A percentile compares a stretch with the other conserved stretches of the same genome.
Conservation (phyloP, 148 eudicot species). For the Euryodendron excelsum region DNA sequence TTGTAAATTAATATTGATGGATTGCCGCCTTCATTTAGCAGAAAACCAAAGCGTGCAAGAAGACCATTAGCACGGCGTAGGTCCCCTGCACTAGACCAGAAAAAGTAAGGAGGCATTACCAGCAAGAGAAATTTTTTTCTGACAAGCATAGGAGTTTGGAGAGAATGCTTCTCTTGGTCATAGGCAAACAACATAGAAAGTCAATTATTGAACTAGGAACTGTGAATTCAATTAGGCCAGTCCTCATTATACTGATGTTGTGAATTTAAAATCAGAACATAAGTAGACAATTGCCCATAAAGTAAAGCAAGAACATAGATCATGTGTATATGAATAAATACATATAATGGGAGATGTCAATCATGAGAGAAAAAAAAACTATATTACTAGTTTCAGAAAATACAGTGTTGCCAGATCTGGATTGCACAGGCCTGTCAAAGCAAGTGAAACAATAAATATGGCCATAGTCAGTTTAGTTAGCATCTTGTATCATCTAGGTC, state of each 20-base stretch:
- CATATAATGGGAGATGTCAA: too few relatives aligned
- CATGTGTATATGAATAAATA: background rate
- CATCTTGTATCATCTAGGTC: too few relatives aligned
- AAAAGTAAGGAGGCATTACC: slow-evolving; percentile 6
- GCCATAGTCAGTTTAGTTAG: too few relatives aligned
- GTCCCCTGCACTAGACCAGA: slow-evolving; percentile 62
- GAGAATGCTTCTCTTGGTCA: background rate
- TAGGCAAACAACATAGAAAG: background rate
- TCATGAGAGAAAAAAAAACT: too few relatives aligned
- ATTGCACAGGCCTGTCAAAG: too few relatives aligned
- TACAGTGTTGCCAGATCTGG: too few relatives aligned
- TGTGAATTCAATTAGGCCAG: background rate
- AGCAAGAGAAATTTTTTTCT: background rate
- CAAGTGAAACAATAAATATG: too few relatives aligned
- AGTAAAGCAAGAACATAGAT: background rate
- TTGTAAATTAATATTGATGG: slow-evolving; percentile 53
- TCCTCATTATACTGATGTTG: background rate
- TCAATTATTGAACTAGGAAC: background rate
- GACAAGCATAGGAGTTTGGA: background rate
- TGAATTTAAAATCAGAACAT: background rate
- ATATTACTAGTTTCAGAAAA: too few relatives aligned
- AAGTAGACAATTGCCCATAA: background rate
- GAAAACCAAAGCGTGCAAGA: slow-evolving; percentile 63
- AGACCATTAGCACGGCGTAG: slow-evolving; percentile 80
- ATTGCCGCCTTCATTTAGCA: slow-evolving; percentile 47